Percentiles rank a stretch among this genome's conserved stretches.
phyloP scores from a whole-genome alignment of 169 alveolate genomes.

The Cyclospora cayetanensis region DNA sequence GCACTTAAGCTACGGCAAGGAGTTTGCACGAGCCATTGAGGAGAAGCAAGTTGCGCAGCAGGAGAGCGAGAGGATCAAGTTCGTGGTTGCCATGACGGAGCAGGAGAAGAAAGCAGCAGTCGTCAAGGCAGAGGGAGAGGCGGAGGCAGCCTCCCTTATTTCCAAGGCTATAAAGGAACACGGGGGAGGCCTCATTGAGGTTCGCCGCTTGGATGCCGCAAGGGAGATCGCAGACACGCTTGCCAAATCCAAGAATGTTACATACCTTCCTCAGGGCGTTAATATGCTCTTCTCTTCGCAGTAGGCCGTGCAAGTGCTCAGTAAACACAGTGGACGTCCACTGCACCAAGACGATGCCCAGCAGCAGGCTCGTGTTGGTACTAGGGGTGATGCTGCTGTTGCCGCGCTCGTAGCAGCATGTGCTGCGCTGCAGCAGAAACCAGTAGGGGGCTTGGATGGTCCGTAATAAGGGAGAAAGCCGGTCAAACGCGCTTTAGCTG shows the following conservation, averaged over 20 bases:
- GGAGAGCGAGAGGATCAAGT: constrained; percentile 97
- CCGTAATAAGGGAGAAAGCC: no score
- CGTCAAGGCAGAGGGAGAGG: constrained; percentile 97
- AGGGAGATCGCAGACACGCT: constrained; percentile 95
- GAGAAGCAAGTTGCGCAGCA: constrained; percentile 98
- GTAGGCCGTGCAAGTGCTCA: not conserved
- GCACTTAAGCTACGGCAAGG: constrained; percentile 96
- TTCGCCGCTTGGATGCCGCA: constrained; percentile 97
- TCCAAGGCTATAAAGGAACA: constrained; percentile 94
- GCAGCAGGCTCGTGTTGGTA: no score
- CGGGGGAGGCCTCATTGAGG: constrained; percentile 95
- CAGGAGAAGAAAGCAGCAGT: constrained; percentile 97
- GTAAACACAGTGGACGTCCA: not conserved
- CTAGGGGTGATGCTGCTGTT: no score
- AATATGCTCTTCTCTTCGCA: constrained; percentile 67
- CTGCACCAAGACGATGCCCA: no score
- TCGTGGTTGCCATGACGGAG: constrained; percentile 94
- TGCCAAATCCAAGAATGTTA: constrained; percentile 92
- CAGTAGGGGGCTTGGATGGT: no score
- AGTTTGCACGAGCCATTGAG: constrained; percentile 97
- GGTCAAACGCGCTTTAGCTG: no score
- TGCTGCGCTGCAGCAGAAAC: no score
- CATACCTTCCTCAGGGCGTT: constrained; percentile 79
- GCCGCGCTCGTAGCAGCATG: no score
- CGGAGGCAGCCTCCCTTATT: constrained; percentile 97